Percentiles rank a stretch among this genome's conserved stretches.
Evolutionary conservation across 768 basidiomycete genomes (phyloP).

Genomic region (Scleroderma citrinum): DNA sequence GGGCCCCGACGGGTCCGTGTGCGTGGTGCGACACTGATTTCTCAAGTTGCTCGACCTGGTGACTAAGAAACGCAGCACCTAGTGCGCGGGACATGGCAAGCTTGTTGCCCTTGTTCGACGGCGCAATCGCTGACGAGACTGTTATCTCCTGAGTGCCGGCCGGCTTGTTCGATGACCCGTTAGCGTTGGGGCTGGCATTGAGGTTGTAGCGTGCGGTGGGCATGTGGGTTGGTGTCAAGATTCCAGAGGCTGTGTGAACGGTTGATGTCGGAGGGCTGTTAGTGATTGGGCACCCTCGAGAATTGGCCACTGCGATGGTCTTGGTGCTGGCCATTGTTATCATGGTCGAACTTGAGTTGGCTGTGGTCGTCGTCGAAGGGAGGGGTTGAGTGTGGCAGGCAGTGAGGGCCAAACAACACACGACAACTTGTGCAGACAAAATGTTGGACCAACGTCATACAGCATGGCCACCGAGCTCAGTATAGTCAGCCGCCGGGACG

Average conservation of each 20-base stretch:
- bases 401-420: not conserved
- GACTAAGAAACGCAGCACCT: slow-evolving; percentile 80
- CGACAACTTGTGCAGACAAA: not conserved
- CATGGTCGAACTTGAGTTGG: not conserved
- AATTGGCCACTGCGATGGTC: not conserved
- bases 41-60: slow-evolving; percentile 86
- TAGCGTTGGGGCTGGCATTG: not conserved
- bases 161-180: not conserved
- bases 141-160: not conserved
- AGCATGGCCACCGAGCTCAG: no score
- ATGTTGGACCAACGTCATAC: no score
- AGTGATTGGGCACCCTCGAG: not conserved
- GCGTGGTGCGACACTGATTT: slow-evolving; percentile 48
- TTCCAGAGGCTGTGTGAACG: not conserved
- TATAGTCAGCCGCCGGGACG: no score
- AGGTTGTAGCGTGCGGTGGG: not conserved
- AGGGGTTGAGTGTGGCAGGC: no score
- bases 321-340: not conserved
- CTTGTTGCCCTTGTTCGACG: slow-evolving; percentile 35
- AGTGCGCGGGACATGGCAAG: slow-evolving; percentile 82
- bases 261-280: not conserved
- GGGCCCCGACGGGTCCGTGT: not conserved
- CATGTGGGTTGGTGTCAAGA: not conserved
- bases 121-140: not conserved
- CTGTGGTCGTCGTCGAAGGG: not conserved